Percentiles rank a stretch among this genome's conserved stretches.
These are phyloP conservation scores for Colletotrichum zoysiae DNA, from an alignment of 2,329 filamentous ascomycete species.

Conservation along the genomic window DNA sequence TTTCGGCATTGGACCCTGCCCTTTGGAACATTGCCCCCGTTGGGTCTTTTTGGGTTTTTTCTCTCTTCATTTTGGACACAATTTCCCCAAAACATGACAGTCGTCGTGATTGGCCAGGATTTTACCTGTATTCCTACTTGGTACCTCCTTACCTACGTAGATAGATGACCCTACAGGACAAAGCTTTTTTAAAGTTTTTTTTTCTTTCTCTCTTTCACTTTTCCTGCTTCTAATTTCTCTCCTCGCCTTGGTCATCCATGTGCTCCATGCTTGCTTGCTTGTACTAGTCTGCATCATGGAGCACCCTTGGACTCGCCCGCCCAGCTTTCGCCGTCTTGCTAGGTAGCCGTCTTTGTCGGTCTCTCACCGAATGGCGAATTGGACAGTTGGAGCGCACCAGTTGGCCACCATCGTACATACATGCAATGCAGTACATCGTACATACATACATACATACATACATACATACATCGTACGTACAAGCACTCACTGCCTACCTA, in stretches of 20 bases:
- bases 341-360: neutral
- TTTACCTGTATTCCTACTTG: too few species aligned
- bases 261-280: neutral
- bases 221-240: too few species aligned
- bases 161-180: too few species aligned
- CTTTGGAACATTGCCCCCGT: conserved; percentile 1
- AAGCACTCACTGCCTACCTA: too few species aligned
- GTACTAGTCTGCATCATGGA: neutral
- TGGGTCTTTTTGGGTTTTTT: neutral
- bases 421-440: too few species aligned
- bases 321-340: neutral
- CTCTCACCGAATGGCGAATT: conserved; percentile 5
- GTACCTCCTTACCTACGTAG: too few species aligned
- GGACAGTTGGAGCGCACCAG: neutral
- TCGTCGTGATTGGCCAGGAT: neutral
- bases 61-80: neutral
- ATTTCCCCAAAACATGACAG: neutral
- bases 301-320: neutral
- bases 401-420: conserved; percentile 7
- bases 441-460: neutral
- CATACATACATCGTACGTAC: neutral
- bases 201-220: too few species aligned
- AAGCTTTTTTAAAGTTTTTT: neutral
- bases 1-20: too few species aligned
- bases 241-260: neutral